Conservation (phyloP, 2,329 filamentous ascomycete species). For the Botrytis porri region DNA sequence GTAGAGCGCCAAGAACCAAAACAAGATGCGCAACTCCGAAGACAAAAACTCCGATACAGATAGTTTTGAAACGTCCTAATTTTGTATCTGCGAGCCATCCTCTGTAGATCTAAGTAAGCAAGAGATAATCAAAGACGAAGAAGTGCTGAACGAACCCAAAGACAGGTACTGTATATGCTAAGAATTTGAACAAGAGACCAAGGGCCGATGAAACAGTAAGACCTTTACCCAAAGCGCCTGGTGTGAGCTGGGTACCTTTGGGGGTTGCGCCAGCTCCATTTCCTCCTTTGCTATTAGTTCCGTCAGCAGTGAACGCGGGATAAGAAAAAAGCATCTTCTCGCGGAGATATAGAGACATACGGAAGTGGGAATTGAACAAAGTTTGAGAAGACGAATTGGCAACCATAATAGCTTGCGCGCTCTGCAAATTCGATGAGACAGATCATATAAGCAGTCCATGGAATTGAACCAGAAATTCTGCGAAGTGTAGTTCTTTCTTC, state of each 20-base stretch:
- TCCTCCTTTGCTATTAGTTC: conserved; percentile 35
- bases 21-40: conserved; percentile 62
- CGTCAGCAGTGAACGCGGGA: not conserved
- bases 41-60: conserved; percentile 46
- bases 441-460: conserved; percentile 65
- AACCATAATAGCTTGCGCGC: conserved; percentile 75
- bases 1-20: conserved; percentile 42
- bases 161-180: conserved; percentile 45
- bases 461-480: conserved; percentile 62
- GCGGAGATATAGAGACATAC: not conserved
- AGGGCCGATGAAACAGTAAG: conserved; percentile 52
- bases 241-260: conserved; percentile 35
- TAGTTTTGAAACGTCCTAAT: conserved; percentile 64
- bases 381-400: conserved; percentile 57
- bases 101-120: conserved; percentile 27
- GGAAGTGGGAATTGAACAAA: conserved; percentile 61
- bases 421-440: conserved; percentile 73
- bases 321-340: not conserved
- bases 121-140: conserved; percentile 41
- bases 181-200: conserved; percentile 50
- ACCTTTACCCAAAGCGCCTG: conserved; percentile 60
- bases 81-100: conserved; percentile 61
- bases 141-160: conserved; percentile 17
- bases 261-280: conserved; percentile 43
- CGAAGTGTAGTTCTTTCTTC: conserved; percentile 60